Conservation (phyloP, 768 basidiomycete genomes). For the Suillus americanus region DNA sequence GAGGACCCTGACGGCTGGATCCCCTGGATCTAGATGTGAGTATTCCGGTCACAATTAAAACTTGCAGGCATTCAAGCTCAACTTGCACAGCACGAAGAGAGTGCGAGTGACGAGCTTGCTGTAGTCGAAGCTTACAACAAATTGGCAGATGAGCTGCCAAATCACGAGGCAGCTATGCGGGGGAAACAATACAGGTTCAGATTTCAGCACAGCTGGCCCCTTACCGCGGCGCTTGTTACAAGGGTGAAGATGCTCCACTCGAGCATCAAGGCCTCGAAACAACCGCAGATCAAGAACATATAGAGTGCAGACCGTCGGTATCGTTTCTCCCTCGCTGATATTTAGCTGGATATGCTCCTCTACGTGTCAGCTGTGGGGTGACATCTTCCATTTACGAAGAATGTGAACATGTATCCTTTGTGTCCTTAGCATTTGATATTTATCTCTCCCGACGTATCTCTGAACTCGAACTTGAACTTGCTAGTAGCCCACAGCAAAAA, state of each 20-base stretch:
- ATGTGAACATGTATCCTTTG: background rate
- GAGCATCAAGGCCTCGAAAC: background rate
- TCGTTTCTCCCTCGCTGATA: background rate
- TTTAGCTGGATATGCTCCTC: background rate
- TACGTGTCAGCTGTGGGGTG: background rate
- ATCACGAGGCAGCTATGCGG: background rate
- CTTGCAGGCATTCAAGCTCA: background rate
- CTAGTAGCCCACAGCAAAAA: background rate
- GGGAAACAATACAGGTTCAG: background rate
- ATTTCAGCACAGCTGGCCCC: background rate
- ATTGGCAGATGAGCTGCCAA: background rate
- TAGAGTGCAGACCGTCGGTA: background rate
- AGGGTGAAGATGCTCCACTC: background rate
- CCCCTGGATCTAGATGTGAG: conserved; percentile 1
- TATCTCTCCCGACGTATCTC: too few species aligned
- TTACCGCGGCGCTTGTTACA: background rate
- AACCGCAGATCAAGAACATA: background rate
- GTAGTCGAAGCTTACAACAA: background rate
- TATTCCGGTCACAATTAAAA: background rate
- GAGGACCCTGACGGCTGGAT: background rate
- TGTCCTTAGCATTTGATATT: too few species aligned
- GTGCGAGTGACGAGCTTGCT: background rate
- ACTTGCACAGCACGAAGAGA: background rate
- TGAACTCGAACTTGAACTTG: background rate
- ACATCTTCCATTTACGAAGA: background rate